Base-by-base conservation (phyloP, 192 early-diverging fungal genomes). In the Allomyces arbusculus region DNA sequence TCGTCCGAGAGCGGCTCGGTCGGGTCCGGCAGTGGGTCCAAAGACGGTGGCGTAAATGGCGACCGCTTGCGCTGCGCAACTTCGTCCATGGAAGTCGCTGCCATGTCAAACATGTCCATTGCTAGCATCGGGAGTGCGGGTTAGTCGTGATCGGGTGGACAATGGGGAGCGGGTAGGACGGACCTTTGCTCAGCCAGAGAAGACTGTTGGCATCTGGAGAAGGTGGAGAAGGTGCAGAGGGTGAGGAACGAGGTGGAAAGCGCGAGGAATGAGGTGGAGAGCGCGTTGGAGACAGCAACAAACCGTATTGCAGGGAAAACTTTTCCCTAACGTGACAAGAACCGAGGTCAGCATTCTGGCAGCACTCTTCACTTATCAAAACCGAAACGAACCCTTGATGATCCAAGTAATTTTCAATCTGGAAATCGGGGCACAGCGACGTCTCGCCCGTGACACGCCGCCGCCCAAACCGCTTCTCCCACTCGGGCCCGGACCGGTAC, bases 51-150 rank as follows among this genome's bases (percentile, higher is more conserved):
- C 0, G 12, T 10, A 6, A 58, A 58, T 0, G 50, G 50, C 12
- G 16, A 58, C 16, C 50, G 50, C 20, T 58, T 58, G 50, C 50
- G 50, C 16, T 3, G 3, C 12, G 50, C 63, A 1, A 86, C 72
- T 23, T 70, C 69, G 40, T 70, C 67, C 4, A 77, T 71, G 23
- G 76, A 72, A 9, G 84, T 82, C 1, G 69, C 69, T 33, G 86
- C 88, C 76, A 98, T 88, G 71, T 98, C 92, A 79, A 98, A 98
- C 86, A 98, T 82, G 68, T 98, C 95, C 95, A 98, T 97, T 55
- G 95, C 80, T 58, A 14, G 12, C 20, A 58, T 40, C 33, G 33
- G 33, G 33, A 40, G 33, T 7, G 33, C 4, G 33, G 33, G 7
- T 40, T 7, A 40, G 33, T 40, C 7, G 33, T 40, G 3, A 40